These are phyloP conservation scores for Naegleria fowleri DNA, from an alignment of 208 protist genomes.

Conservation along the genomic window DNA sequence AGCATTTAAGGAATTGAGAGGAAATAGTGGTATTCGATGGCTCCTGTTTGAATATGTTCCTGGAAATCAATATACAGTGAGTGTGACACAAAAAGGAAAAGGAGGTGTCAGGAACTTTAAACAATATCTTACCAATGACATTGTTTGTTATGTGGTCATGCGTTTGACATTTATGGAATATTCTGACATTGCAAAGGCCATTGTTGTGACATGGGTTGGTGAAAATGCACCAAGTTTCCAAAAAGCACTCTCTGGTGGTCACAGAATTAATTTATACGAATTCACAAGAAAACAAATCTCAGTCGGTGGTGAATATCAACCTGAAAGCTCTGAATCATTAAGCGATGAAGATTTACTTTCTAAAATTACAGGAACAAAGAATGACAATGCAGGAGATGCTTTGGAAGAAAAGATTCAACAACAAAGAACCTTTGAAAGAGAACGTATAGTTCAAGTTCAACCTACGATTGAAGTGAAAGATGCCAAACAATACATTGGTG, in stretches of 20 bases:
- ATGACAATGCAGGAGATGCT: neutral
- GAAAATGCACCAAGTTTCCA: neutral
- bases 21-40: neutral
- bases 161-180: slow-evolving; percentile 16
- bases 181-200: neutral
- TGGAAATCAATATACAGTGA: neutral
- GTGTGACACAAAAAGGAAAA: neutral
- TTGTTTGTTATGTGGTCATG: neutral
- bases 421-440: neutral
- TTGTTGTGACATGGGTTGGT: slow-evolving; percentile 13
- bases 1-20: neutral
- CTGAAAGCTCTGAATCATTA: neutral
- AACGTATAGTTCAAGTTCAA: neutral
- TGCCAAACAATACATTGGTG: neutral
- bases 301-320: slow-evolving; percentile 5
- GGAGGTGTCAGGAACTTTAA: slow-evolving; percentile 1
- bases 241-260: slow-evolving; percentile 6
- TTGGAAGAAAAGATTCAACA: neutral
- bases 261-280: neutral
- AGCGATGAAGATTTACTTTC: neutral
- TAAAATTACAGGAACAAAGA: slow-evolving; percentile 13
- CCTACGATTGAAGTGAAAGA: neutral
- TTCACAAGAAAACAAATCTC: neutral
- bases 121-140: neutral
- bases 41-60: neutral